phyloP scores from a whole-genome alignment of 2,329 filamentous ascomycete genomes.

The Diaporthe citrichinensis region DNA sequence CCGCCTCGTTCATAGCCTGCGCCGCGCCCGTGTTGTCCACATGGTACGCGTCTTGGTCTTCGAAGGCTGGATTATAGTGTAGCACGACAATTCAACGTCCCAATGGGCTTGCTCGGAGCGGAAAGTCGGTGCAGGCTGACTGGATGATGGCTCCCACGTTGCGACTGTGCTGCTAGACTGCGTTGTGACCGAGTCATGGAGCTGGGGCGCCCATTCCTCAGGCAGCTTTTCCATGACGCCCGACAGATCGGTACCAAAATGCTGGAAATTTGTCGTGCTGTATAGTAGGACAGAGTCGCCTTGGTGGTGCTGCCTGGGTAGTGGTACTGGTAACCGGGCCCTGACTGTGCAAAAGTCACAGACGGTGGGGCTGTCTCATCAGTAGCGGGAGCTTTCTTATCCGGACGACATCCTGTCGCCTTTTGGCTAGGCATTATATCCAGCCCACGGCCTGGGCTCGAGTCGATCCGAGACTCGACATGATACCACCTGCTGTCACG shows the following conservation, averaged over 20 bases:
- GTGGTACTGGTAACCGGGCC: not conserved
- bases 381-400: constrained; percentile 22
- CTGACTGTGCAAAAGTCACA: constrained; percentile 9
- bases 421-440: constrained; percentile 5
- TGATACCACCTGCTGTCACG: constrained; percentile 15
- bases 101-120: constrained; percentile 8
- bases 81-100: not conserved
- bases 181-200: constrained; percentile 21
- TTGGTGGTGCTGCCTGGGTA: not conserved
- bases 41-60: constrained; percentile 17
- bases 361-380: constrained; percentile 29
- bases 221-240: not conserved
- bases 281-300: not conserved
- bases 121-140: not conserved
- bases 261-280: not conserved
- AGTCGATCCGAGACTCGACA: constrained; percentile 26
- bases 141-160: not conserved
- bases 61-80: constrained; percentile 15
- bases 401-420: constrained; percentile 14
- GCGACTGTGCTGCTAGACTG: not conserved
- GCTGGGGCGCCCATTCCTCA: not conserved
- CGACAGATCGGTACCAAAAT: constrained; percentile 16
- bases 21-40: constrained; percentile 28
- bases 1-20: constrained; percentile 24
- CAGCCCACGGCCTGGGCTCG: constrained; percentile 9